Percentiles rank a stretch among this genome's conserved stretches.
Evolutionary conservation across 352 stramenopile species (phyloP).

Genomic region (Thalassiosira livingstoniorum): DNA sequence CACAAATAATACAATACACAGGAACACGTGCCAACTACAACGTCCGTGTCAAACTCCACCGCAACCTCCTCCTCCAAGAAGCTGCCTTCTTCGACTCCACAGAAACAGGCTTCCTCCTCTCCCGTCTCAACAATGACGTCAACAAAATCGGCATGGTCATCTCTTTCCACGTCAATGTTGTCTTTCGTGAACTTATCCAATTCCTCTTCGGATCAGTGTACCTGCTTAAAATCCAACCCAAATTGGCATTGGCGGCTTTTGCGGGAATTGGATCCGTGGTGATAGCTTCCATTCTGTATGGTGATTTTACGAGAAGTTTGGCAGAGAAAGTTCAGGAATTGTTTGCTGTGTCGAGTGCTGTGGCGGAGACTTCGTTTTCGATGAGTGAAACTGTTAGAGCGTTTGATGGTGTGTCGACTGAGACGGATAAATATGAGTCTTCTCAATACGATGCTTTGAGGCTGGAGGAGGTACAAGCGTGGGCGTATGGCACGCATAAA

Average conservation of each 20-base stretch:
- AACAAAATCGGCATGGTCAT: slow-evolving; percentile 85
- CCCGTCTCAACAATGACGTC: slow-evolving; percentile 82
- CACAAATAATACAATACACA: no score
- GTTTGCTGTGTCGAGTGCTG: slow-evolving; percentile 76
- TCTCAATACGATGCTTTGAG: slow-evolving; percentile 77
- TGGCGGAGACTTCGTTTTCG: slow-evolving; percentile 82
- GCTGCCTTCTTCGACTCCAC: slow-evolving; percentile 80
- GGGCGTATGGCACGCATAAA: slow-evolving; percentile 81
- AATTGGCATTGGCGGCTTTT: slow-evolving; percentile 74
- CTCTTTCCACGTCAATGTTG: slow-evolving; percentile 82
- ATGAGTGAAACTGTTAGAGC: slow-evolving; percentile 83
- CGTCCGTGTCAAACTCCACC: slow-evolving; percentile 82
- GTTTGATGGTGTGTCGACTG: slow-evolving; percentile 76
- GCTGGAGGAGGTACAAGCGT: slow-evolving; percentile 83
- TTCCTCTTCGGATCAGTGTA: slow-evolving; percentile 81
- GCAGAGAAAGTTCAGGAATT: slow-evolving; percentile 79
- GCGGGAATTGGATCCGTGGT: slow-evolving; percentile 74
- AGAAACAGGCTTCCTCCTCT: slow-evolving; percentile 77
- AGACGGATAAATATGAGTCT: slow-evolving; percentile 76
- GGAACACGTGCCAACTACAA: slow-evolving; percentile 83
- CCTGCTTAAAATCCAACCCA: slow-evolving; percentile 73
- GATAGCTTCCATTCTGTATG: slow-evolving; percentile 73
- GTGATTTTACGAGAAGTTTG: slow-evolving; percentile 69
- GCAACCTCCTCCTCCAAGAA: slow-evolving; percentile 81
- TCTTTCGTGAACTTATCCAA: slow-evolving; percentile 78